Evolutionary conservation across 2,329 filamentous ascomycete genomes (phyloP).

Genomic region (Mycosphaerella sp.): DNA sequence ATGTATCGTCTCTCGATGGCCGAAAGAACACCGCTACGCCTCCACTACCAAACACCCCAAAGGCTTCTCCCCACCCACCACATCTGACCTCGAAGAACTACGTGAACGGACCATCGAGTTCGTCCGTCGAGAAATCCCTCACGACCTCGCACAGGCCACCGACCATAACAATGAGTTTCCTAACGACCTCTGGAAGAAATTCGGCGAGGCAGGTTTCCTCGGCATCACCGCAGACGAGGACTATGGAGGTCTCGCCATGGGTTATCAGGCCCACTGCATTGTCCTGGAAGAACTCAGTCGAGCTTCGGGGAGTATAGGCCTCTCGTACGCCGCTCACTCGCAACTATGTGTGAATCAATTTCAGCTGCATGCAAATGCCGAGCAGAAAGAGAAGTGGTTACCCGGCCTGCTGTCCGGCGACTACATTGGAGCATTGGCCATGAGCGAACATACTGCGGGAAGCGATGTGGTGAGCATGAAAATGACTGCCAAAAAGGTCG

Average conservation of each 20-base stretch:
- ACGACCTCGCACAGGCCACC: constrained; percentile 73
- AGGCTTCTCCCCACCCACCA: constrained; percentile 62
- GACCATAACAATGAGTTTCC: constrained; percentile 86
- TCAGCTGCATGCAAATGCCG: constrained; percentile 73
- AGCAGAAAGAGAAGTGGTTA: constrained; percentile 75
- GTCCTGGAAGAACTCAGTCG: constrained; percentile 93
- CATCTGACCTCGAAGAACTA: constrained; percentile 70
- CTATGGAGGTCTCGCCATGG: constrained; percentile 82
- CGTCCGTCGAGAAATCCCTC: constrained; percentile 74
- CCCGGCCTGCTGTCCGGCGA: constrained; percentile 75
- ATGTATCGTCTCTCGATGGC: constrained; percentile 15
- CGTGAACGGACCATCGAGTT: constrained; percentile 85
- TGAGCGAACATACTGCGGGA: constrained; percentile 88
- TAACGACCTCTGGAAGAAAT: constrained; percentile 82
- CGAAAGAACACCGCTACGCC: constrained; percentile 37
- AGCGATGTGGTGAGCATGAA: constrained; percentile 97
- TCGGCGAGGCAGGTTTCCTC: constrained; percentile 83
- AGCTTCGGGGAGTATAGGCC: constrained; percentile 70
- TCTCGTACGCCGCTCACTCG: constrained; percentile 93
- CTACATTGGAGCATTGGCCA: constrained; percentile 80
- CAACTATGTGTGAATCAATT: constrained; percentile 97
- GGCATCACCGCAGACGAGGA: constrained; percentile 92
- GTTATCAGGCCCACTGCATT: constrained; percentile 92
- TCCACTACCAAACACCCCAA: constrained; percentile 62
- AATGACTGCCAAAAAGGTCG: constrained; percentile 69